phyloP scores from a whole-genome alignment of 768 basidiomycete genomes.

The Panaeolus papilionaceus region DNA sequence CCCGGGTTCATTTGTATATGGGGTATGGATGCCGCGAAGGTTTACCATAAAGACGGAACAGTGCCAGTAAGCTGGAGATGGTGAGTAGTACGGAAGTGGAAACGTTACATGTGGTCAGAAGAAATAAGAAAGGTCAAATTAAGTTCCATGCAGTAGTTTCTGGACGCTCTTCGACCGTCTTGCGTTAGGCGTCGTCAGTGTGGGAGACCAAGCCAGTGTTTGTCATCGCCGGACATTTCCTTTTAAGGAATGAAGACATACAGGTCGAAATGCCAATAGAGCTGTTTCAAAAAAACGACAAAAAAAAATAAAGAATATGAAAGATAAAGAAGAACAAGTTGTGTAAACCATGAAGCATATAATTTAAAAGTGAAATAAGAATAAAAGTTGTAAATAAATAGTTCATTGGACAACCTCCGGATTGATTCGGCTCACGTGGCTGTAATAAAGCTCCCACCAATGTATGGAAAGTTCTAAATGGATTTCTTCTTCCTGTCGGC shows the following conservation, averaged over 20 bases:
- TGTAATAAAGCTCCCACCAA: slow-evolving; percentile 22
- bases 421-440: slow-evolving; percentile 32
- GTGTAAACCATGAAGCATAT: not conserved
- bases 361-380: not conserved
- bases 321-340: not conserved
- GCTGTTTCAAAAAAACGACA: not conserved
- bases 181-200: slow-evolving; percentile 16
- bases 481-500: slow-evolving; percentile 28
- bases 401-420: slow-evolving; percentile 15
- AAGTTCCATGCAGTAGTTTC: not conserved
- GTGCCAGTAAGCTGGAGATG: slow-evolving; percentile 16
- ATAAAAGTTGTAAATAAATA: not conserved
- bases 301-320: not conserved
- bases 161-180: slow-evolving; percentile 15
- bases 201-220: slow-evolving; percentile 7
- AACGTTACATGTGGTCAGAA: slow-evolving; percentile 8
- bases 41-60: slow-evolving; percentile 8
- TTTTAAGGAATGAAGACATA: not conserved
- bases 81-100: slow-evolving; percentile 10
- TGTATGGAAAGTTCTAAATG: slow-evolving; percentile 31
- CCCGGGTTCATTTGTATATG: slow-evolving; percentile 14
- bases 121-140: slow-evolving; percentile 18
- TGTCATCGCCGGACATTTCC: slow-evolving; percentile 1
- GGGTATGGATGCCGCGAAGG: slow-evolving; percentile 21
- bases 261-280: not conserved